phyloP scores from a whole-genome alignment of 352 stramenopile genomes.

The Globisporangium cederbergense region DNA sequence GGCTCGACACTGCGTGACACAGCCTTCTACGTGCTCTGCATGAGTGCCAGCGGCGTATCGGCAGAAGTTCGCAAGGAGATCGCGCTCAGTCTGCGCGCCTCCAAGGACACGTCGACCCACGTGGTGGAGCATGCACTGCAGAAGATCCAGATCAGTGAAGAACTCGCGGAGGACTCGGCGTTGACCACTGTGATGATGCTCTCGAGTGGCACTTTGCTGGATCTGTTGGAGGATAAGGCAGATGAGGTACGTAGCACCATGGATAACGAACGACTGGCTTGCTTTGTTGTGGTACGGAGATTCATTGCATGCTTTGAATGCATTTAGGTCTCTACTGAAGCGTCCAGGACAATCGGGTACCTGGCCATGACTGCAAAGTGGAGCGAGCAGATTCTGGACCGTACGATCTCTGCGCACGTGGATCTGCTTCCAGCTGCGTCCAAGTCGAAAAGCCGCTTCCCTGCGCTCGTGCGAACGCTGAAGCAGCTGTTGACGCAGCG shows the following conservation, averaged over 20 bases:
- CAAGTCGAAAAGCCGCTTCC: conserved; percentile 10
- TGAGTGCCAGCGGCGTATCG: conserved; percentile 33
- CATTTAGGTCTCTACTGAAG: conserved; percentile 37
- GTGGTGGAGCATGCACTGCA: conserved; percentile 41
- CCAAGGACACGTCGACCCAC: conserved; percentile 16
- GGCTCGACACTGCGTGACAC: conserved; percentile 30
- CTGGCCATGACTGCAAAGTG: conserved; percentile 24
- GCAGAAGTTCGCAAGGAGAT: conserved; percentile 35
- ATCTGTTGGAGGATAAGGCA: conserved; percentile 52
- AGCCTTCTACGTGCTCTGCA: conserved; percentile 41
- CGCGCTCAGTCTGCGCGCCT: conserved; percentile 31
- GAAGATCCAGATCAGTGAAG: conserved; percentile 55
- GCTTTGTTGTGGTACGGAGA: too few species aligned
- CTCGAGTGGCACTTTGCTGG: conserved; percentile 54
- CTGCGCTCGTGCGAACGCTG: conserved; percentile 29
- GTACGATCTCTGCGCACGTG: conserved; percentile 44
- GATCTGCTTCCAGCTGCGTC: conserved; percentile 31
- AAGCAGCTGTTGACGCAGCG: conserved; percentile 24
- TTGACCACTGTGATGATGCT: conserved; percentile 54
- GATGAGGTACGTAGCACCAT: conserved; percentile 18
- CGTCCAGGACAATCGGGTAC: conserved; percentile 38
- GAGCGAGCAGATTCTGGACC: conserved; percentile 38
- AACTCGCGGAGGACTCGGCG: conserved; percentile 28
- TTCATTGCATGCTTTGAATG: neutral
- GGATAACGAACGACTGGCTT: neutral